phyloP scores from a whole-genome alignment of 768 basidiomycete genomes.

The Suillus ampliporus region DNA sequence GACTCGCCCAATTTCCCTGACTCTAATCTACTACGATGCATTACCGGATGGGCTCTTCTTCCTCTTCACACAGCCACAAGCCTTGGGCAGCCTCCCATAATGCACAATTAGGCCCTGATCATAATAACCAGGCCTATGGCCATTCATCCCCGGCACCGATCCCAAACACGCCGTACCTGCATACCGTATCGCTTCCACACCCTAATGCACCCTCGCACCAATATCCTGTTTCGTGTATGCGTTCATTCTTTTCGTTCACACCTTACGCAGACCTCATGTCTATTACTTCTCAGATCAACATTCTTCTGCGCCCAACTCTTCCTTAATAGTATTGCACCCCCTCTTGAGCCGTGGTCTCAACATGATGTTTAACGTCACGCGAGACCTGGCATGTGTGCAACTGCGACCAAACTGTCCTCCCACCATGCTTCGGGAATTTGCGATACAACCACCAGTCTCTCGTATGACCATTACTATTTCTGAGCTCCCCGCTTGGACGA shows the following conservation, averaged over 20 bases:
- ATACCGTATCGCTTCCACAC: slow-evolving; percentile 36
- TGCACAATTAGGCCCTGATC: no score
- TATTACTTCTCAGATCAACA: slow-evolving; percentile 21
- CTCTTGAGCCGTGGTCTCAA: slow-evolving; percentile 24
- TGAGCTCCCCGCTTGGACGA: slow-evolving; percentile 31
- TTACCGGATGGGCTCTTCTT: slow-evolving; percentile 17
- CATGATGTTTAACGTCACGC: slow-evolving; percentile 31
- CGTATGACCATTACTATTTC: slow-evolving; percentile 26
- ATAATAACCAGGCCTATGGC: slow-evolving; percentile 2
- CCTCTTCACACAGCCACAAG: slow-evolving; percentile 21
- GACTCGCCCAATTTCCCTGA: neutral
- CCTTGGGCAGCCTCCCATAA: slow-evolving; percentile 24
- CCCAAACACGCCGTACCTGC: slow-evolving; percentile 26
- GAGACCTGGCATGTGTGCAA: slow-evolving; percentile 30
- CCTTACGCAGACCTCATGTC: neutral
- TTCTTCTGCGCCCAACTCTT: slow-evolving; percentile 5
- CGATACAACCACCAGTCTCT: slow-evolving; percentile 26
- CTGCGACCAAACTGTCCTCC: slow-evolving; percentile 23
- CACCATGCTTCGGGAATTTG: slow-evolving; percentile 25
- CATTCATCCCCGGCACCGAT: slow-evolving; percentile 24
- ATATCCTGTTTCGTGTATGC: slow-evolving; percentile 29
- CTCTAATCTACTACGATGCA: slow-evolving; percentile 23
- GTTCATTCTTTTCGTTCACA: neutral
- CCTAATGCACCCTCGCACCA: slow-evolving; percentile 32
- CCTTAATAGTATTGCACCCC: slow-evolving; percentile 30